phyloP scores from a whole-genome alignment of 2,329 filamentous ascomycete genomes.

The Drechmeria coniospora region DNA sequence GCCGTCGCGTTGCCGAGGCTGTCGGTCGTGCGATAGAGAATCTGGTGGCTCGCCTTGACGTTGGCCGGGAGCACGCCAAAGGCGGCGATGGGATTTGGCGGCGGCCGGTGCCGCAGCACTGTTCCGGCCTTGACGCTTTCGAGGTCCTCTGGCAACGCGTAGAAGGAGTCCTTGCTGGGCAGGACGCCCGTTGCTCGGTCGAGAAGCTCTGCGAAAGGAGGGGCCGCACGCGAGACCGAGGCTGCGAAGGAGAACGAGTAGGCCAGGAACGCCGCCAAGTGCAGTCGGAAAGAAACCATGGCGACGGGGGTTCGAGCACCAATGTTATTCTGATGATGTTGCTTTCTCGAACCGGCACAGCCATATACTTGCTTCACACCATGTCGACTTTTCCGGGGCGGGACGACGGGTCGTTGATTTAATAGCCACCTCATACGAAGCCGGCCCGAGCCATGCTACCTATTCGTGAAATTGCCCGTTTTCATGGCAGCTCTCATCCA shows the following conservation, averaged over 20 bases:
- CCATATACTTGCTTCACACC: too few relatives aligned
- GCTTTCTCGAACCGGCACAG: too few relatives aligned
- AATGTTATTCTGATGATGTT: too few relatives aligned
- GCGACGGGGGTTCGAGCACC: not conserved
- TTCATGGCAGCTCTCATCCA: too few relatives aligned
- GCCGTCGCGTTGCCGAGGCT: constrained; percentile 17
- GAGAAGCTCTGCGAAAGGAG: not conserved
- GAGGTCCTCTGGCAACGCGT: constrained; percentile 8
- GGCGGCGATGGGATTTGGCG: constrained; percentile 8
- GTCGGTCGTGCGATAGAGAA: constrained; percentile 25
- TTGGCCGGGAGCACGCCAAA: constrained; percentile 6
- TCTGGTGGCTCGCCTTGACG: constrained; percentile 12
- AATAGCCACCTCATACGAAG: too few relatives aligned
- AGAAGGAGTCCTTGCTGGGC: constrained; percentile 11
- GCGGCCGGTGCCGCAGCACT: constrained; percentile 8
- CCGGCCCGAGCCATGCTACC: too few relatives aligned
- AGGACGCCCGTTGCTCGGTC: not conserved
- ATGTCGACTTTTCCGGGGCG: too few relatives aligned
- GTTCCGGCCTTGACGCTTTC: constrained; percentile 6
- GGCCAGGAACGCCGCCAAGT: not conserved
- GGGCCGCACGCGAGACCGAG: not conserved
- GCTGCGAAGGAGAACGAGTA: too few relatives aligned
- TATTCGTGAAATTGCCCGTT: too few relatives aligned
- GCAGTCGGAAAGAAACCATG: constrained; percentile 2
- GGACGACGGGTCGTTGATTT: too few relatives aligned